These are phyloP conservation scores for Diaporthe velutina DNA, from an alignment of 2,329 filamentous ascomycete genomes.

Conservation along the genomic window DNA sequence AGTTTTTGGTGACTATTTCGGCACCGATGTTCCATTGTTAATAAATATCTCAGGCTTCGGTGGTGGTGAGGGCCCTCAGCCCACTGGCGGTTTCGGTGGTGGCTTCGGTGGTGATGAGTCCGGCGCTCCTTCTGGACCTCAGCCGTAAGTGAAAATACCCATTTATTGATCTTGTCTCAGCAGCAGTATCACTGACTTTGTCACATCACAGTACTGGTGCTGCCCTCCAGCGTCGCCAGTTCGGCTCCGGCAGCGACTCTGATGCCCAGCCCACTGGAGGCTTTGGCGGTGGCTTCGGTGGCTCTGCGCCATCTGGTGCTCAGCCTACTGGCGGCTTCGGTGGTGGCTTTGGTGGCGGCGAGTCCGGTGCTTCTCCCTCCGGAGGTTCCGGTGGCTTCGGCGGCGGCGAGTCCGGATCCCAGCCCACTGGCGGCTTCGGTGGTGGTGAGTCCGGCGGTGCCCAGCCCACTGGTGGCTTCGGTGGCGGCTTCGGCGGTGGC, in stretches of 20 bases:
- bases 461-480: slow-evolving; percentile 5
- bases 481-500: not conserved
- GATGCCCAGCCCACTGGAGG: slow-evolving; percentile 2
- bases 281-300: not conserved
- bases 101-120: not conserved
- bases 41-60: not conserved
- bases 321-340: slow-evolving; percentile 10
- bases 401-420: not conserved
- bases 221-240: not conserved
- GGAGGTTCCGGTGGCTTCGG: not conserved
- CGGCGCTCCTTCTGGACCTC: not conserved
- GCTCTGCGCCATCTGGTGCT: not conserved
- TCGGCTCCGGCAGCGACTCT: not conserved
- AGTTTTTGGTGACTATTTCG: not conserved
- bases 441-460: not conserved
- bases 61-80: slow-evolving; percentile 19
- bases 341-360: not conserved
- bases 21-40: not conserved
- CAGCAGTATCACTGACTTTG: not conserved
- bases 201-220: not conserved
- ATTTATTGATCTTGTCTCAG: not conserved
- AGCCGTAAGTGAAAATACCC: not conserved
- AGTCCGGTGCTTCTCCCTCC: not conserved
- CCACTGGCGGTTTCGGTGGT: slow-evolving; percentile 10
- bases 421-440: slow-evolving; percentile 14